Evolutionary conservation across 2,329 filamentous ascomycete genomes (phyloP).

Genomic region (Aspergillus pseudoviridinutans): DNA sequence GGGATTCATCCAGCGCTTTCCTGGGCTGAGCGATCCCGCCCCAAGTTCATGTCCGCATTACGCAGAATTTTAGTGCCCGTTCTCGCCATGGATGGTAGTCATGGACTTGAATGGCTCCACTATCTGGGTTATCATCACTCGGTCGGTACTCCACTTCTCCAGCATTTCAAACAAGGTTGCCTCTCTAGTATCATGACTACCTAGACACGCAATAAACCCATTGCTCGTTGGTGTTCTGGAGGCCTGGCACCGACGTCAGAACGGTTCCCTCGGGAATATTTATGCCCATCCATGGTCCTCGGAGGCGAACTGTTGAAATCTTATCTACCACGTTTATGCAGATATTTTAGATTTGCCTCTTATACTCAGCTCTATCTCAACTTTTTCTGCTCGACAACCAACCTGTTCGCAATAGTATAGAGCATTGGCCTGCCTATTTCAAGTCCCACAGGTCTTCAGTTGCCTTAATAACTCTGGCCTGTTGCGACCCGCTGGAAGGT

Average conservation of each 20-base stretch:
- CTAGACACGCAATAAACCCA: neutral
- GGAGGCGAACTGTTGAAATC: neutral
- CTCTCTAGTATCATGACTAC: neutral
- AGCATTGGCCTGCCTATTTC: neutral
- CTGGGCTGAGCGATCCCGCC: neutral
- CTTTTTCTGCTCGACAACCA: neutral
- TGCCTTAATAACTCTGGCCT: neutral
- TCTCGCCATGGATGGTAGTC: neutral
- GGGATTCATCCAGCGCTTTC: conserved; percentile 1
- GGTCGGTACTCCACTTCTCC: conserved; percentile 7
- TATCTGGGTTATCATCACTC: conserved; percentile 2
- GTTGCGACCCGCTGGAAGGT: neutral
- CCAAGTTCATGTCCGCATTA: neutral
- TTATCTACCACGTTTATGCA: neutral
- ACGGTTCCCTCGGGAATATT: conserved; percentile 3
- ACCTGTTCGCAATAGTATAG: neutral
- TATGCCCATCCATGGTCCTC: neutral
- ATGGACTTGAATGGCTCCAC: neutral
- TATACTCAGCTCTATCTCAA: neutral
- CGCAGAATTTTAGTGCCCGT: neutral
- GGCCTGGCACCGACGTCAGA: conserved; percentile 9
- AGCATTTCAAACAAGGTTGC: neutral
- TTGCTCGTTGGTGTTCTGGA: neutral
- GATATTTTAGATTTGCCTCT: neutral
- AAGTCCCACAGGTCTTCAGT: neutral